These are phyloP conservation scores for Talaromyces stipitatus DNA, from an alignment of 495 filamentous ascomycete genomes.

Conservation along the genomic window DNA sequence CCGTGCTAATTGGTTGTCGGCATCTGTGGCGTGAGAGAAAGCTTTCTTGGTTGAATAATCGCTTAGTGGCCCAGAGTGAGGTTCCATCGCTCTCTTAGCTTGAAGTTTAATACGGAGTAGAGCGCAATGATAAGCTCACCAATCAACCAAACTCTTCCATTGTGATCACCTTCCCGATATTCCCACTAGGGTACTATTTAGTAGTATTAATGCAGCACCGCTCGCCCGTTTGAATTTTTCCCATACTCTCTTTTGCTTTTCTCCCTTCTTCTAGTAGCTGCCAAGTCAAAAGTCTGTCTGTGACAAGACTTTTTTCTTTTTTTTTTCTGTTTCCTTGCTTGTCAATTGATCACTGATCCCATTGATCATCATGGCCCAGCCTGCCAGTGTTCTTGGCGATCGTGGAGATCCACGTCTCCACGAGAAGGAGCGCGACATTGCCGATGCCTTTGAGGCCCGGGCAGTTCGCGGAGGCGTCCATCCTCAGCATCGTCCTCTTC, in stretches of 20 bases:
- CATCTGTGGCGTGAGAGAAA: neutral
- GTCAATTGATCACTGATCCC: too few relatives aligned
- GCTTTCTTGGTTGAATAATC: neutral
- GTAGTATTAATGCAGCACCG: too few relatives aligned
- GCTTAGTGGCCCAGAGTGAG: too few relatives aligned
- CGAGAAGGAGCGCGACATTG: conserved; percentile 11
- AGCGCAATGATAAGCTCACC: too few relatives aligned
- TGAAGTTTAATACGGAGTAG: too few relatives aligned
- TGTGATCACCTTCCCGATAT: too few relatives aligned
- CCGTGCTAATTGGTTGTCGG: neutral
- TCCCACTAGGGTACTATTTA: too few relatives aligned
- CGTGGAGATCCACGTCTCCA: conserved; percentile 14
- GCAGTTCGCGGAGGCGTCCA: conserved; percentile 1
- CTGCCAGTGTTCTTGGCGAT: conserved; percentile 4
- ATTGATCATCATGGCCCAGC: conserved; percentile 4
- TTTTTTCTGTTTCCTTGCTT: neutral
- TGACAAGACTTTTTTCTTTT: neutral
- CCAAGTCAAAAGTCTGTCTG: neutral
- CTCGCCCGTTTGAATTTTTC: neutral
- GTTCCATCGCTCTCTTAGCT: neutral
- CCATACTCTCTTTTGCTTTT: neutral
- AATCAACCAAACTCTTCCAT: too few relatives aligned
- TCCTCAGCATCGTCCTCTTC: conserved; percentile 16
- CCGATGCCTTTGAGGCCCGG: conserved; percentile 3
- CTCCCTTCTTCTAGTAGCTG: neutral